Conservation (phyloP, 1,284 basidiomycete genomes). For the Ustilago esculenta region DNA sequence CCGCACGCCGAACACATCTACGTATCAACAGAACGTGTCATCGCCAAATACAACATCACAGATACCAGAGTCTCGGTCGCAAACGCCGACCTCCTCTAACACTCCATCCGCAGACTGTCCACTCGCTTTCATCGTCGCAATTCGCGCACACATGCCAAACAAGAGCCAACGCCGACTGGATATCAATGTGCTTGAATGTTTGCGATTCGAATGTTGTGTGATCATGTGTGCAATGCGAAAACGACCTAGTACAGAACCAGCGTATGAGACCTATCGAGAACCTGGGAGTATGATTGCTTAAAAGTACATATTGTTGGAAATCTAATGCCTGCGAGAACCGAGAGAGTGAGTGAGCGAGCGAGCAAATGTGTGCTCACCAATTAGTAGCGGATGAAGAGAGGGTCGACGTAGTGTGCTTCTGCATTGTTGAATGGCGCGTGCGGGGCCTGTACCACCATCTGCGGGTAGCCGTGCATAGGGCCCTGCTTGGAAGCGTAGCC, state of each 20-base stretch:
- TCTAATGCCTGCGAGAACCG: background rate
- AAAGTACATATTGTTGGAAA: constrained; percentile 15
- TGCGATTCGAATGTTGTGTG: no score
- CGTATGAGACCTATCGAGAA: no score
- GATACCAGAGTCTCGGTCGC: constrained; percentile 15
- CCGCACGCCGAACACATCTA: constrained; percentile 44
- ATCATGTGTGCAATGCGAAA: background rate
- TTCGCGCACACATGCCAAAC: no score
- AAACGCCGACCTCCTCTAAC: constrained; percentile 12
- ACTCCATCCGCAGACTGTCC: no score
- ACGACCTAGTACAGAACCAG: background rate
- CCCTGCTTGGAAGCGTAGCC: constrained; percentile 17
- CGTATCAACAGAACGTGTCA: constrained; percentile 35
- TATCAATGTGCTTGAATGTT: no score
- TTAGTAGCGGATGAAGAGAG: constrained; percentile 45
- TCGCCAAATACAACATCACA: constrained; percentile 37
- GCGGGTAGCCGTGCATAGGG: constrained; percentile 8
- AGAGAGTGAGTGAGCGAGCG: background rate
- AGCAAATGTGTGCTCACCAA: background rate
- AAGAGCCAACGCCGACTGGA: no score
- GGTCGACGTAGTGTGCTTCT: constrained; percentile 42
- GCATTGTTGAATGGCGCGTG: constrained; percentile 54
- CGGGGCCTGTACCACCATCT: constrained; percentile 20
- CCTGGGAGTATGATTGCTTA: constrained; percentile 10
- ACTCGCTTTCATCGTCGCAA: no score